Evolutionary conservation across 257 asterid species (phyloP), one percentile per base, ranked within the genome.

Genomic region (Nicotiana paniculata): DNA sequence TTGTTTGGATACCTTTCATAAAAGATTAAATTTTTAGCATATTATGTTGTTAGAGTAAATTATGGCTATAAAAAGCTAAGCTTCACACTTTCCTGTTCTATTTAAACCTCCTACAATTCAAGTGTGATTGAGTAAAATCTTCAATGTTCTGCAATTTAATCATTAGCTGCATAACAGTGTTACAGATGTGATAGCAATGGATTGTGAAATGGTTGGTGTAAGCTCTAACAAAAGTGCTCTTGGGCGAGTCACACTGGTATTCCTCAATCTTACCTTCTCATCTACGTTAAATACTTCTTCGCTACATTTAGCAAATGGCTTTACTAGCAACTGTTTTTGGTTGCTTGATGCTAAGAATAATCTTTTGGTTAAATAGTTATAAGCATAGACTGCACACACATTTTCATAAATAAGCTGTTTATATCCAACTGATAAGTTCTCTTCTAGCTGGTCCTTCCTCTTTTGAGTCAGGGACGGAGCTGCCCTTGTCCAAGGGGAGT

Each of bases 131-230:
- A 37, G 37, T 48, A 48, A 70, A 15, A 30, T 54, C 13, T 24
- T 10, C 51, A 24, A 4, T 54, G 28, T 26, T 65, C 54, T 32
- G 16, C 16, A 51, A 26, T 81, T 64, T 48, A n/a, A 68, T 90
- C 28, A 39, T 81, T 81, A 66, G 70, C 32, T 81, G 33, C 48
- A 48, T 86, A 87, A 82, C 91, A 96, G 99, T 85, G 82, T 89
- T 62, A 92, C 98, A 61, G 89, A 94, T 83, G 91, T 33, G 83
- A 67, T 96, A 80, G 99, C 94, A 74, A 96, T 96, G 97, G 99
- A 96, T 85, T 96, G 98, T 81, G 99, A 96, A 89, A 95, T 95
- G 99, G 99, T 95, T 78, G 98, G 99, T 77, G 97, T 93, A 75
- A 88, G 97, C 89, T 84, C 90, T 53, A 94, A 91, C 92, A 94